Conservation (phyloP, 371 early-diverging fungal genomes). For the Mucor plumbeus region DNA sequence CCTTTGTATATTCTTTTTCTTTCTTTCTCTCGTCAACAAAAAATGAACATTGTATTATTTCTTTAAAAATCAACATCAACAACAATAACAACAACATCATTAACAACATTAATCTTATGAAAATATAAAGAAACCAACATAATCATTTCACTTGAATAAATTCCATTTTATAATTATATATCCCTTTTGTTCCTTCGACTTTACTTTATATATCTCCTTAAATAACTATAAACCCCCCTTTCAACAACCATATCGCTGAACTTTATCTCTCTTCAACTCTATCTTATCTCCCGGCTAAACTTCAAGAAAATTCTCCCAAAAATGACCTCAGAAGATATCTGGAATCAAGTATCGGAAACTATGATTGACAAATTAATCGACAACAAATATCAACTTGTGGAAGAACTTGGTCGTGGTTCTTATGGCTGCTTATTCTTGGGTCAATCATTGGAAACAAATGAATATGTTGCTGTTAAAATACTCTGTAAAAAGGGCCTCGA, state of each 20-base stretch:
- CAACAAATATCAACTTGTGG: conserved; percentile 52
- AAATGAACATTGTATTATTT: neutral
- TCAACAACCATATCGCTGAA: neutral
- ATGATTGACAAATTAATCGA: conserved; percentile 48
- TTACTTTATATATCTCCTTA: conserved; percentile 3
- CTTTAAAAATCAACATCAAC: neutral
- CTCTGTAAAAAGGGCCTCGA: conserved; percentile 71
- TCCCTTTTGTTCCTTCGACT: neutral
- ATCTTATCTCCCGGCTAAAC: neutral
- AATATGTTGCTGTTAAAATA: conserved; percentile 71
- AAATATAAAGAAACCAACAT: neutral
- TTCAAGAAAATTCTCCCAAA: neutral
- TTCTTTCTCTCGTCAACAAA: neutral
- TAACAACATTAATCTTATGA: neutral
- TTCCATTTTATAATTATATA: neutral
- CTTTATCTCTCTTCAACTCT: neutral
- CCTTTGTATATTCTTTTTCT: neutral
- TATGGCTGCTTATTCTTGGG: conserved; percentile 65
- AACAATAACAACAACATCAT: too few species aligned
- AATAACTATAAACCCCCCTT: neutral
- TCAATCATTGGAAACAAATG: conserved; percentile 35
- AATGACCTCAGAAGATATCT: conserved; percentile 16
- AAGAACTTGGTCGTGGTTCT: conserved; percentile 61
- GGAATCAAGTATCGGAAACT: conserved; percentile 16
- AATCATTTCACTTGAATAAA: neutral